Conservation (phyloP, 129 eudicot genomes). For the Flaveria sonorensis region DNA sequence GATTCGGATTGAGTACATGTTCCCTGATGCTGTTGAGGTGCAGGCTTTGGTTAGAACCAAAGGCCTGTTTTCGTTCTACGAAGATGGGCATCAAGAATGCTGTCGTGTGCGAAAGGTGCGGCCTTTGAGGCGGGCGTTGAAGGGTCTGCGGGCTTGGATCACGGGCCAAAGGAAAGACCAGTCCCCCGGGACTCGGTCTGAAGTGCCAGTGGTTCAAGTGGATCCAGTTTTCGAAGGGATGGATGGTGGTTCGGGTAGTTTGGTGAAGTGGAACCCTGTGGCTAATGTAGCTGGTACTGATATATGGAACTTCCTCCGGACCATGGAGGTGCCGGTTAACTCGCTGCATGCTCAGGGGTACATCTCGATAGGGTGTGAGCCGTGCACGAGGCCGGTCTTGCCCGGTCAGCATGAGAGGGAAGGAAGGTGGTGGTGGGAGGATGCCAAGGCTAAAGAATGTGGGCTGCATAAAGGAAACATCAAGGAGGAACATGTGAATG, state of each 20-base stretch:
- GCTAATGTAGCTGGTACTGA: constrained; percentile 80
- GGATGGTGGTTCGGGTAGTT: constrained; percentile 88
- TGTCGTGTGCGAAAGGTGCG: constrained; percentile 96
- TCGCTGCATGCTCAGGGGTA: constrained; percentile 85
- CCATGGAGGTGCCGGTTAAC: constrained; percentile 96
- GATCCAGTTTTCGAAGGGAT: constrained; percentile 91
- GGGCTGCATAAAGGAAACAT: constrained; percentile 95
- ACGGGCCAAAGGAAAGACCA: constrained; percentile 98
- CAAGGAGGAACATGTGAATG: constrained; percentile 59
- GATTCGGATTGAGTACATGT: constrained; percentile 92
- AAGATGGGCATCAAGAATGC: constrained; percentile 98
- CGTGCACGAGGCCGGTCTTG: constrained; percentile 92
- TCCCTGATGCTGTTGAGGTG: constrained; percentile 92
- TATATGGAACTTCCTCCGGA: constrained; percentile 76
- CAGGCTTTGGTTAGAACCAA: constrained; percentile 85
- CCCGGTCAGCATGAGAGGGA: constrained; percentile 98
- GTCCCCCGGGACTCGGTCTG: constrained; percentile 96
- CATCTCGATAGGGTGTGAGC: constrained; percentile 97
- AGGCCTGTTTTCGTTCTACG: constrained; percentile 89
- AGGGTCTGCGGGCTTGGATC: constrained; percentile 95
- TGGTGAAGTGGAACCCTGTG: constrained; percentile 97
- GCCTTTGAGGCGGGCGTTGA: constrained; percentile 87
- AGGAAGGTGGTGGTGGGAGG: constrained; percentile 99
- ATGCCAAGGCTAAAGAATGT: constrained; percentile 97
- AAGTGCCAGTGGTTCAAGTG: constrained; percentile 91